Evolutionary conservation across 257 asterid species (phyloP).

Genomic region (Gynochthodes officinalis): DNA sequence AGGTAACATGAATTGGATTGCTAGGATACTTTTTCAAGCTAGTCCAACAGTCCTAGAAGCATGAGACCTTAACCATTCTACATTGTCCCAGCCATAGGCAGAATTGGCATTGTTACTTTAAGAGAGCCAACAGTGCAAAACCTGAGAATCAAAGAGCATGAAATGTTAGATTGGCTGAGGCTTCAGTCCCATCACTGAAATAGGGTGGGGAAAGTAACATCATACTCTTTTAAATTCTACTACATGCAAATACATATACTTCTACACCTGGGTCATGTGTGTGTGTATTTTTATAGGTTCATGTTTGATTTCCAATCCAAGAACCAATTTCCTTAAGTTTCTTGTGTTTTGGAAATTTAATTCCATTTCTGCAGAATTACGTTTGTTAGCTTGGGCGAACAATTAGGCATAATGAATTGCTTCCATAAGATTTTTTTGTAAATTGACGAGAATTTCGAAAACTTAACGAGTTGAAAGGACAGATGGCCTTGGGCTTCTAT

Average conservation of each 20-base stretch:
- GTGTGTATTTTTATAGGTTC: background rate
- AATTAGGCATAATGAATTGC: background rate
- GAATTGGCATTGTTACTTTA: background rate
- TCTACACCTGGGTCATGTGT: background rate
- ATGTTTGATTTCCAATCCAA: background rate
- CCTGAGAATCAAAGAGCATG: background rate
- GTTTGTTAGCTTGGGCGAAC: background rate
- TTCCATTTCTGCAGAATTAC: background rate
- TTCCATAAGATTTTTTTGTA: too few relatives aligned
- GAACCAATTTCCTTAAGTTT: background rate
- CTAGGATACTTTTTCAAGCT: background rate
- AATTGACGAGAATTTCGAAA: too few relatives aligned
- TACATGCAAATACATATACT: background rate
- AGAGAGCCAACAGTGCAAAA: background rate
- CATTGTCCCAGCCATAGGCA: background rate
- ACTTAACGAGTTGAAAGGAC: background rate
- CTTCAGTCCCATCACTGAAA: background rate
- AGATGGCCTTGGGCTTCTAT: background rate
- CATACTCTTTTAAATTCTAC: background rate
- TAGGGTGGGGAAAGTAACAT: too few relatives aligned
- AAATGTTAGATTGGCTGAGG: background rate
- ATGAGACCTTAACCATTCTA: background rate
- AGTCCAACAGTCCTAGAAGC: background rate
- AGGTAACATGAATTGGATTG: background rate
- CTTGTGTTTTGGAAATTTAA: background rate